phyloP scores from a whole-genome alignment of 768 basidiomycete species.

The Nidularia pulvinata region DNA sequence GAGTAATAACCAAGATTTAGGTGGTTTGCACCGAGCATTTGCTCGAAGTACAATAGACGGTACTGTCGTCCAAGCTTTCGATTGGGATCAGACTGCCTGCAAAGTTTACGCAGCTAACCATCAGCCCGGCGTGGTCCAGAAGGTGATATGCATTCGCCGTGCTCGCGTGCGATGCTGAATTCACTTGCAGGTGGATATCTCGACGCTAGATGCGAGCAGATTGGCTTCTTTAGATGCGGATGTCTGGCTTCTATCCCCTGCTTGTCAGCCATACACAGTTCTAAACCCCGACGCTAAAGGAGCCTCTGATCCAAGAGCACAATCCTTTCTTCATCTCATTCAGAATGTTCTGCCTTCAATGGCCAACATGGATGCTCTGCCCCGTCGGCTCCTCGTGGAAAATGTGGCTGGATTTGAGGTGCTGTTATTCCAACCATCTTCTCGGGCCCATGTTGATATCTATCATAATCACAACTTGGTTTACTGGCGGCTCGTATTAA shows the following conservation, averaged over 20 bases:
- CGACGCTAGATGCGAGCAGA: constrained; percentile 44
- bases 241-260: constrained; percentile 80
- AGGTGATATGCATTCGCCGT: constrained; percentile 31
- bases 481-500: constrained; percentile 19
- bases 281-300: constrained; percentile 75
- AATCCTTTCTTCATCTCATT: constrained; percentile 74
- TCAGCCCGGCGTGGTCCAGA: constrained; percentile 42
- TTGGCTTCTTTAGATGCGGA: constrained; percentile 50
- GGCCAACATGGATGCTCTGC: constrained; percentile 39
- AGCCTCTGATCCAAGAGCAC: constrained; percentile 69
- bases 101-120: constrained; percentile 69
- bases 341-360: constrained; percentile 62
- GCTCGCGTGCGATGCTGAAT: neutral
- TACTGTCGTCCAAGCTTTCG: constrained; percentile 65
- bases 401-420: constrained; percentile 89
- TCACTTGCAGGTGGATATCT: constrained; percentile 55
- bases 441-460: neutral
- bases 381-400: constrained; percentile 66
- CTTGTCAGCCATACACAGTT: constrained; percentile 85
- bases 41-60: constrained; percentile 45
- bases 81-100: constrained; percentile 80
- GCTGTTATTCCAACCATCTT: constrained; percentile 11
- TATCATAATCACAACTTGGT: neutral
- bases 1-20: constrained; percentile 31
- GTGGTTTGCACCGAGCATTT: constrained; percentile 74